phyloP scores from a whole-genome alignment of 1,139 yeast species.

The Hyphopichia wangnamkhiaoensis region DNA sequence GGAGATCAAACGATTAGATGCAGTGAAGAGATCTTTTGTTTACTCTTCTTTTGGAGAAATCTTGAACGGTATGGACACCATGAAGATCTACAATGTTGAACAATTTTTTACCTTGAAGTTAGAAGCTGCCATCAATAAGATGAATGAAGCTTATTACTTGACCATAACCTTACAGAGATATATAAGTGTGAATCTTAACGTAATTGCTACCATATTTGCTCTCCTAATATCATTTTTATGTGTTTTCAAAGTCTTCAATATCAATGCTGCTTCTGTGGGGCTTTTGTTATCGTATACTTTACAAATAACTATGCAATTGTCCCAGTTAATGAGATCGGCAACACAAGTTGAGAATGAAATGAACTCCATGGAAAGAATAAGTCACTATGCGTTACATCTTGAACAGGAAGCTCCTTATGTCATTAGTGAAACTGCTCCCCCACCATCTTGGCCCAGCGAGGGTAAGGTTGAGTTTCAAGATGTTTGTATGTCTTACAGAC shows the following conservation, averaged over 20 bases:
- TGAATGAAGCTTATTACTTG: slow-evolving; percentile 29
- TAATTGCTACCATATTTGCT: slow-evolving; percentile 23
- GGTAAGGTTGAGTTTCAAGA: slow-evolving; percentile 17
- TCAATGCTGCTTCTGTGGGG: slow-evolving; percentile 30
- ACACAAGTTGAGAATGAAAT: slow-evolving; percentile 33
- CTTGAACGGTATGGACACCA: slow-evolving; percentile 29
- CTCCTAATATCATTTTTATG: slow-evolving; percentile 26
- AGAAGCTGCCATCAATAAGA: slow-evolving; percentile 20
- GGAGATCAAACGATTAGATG: slow-evolving; percentile 45
- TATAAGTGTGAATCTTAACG: slow-evolving; percentile 26
- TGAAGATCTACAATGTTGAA: slow-evolving; percentile 24
- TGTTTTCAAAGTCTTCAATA: slow-evolving; percentile 24
- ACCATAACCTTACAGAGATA: slow-evolving; percentile 29
- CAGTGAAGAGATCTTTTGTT: slow-evolving; percentile 37
- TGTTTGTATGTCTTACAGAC: slow-evolving; percentile 19
- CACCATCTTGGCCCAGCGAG: slow-evolving; percentile 29
- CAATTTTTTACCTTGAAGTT: slow-evolving; percentile 20
- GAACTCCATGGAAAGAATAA: slow-evolving; percentile 33
- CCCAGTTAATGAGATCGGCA: slow-evolving; percentile 28
- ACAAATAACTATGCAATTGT: slow-evolving; percentile 27
- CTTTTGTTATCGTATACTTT: slow-evolving; percentile 28
- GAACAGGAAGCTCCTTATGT: slow-evolving; percentile 45
- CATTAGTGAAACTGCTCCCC: slow-evolving; percentile 51
- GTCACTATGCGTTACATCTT: slow-evolving; percentile 23
- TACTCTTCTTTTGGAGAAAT: slow-evolving; percentile 27